phyloP scores from a whole-genome alignment of 1,139 yeast genomes.

The Geotrichum siamense region DNA sequence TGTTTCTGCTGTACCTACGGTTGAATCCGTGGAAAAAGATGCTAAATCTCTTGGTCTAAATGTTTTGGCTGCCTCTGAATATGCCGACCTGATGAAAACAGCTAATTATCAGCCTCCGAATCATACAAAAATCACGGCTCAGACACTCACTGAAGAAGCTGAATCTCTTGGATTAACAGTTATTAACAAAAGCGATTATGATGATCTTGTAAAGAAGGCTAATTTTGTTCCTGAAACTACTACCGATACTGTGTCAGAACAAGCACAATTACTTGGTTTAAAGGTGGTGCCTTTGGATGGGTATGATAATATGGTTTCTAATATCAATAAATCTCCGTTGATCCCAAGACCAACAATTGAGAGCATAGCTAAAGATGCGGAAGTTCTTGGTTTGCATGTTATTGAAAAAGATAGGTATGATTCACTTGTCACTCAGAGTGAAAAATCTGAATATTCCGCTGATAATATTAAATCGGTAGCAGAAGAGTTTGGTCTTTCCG shows the following conservation, averaged over 20 bases:
- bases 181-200: conserved; percentile 14
- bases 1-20: conserved; percentile 3
- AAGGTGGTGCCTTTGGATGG: conserved; percentile 25
- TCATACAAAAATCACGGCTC: neutral
- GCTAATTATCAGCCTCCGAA: neutral
- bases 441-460: conserved; percentile 18
- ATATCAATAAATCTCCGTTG: conserved; percentile 22
- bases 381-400: conserved; percentile 5
- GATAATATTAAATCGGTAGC: conserved; percentile 17
- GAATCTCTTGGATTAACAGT: conserved; percentile 12
- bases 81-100: conserved; percentile 25
- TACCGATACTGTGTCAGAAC: conserved; percentile 16
- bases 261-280: conserved; percentile 8
- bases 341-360: conserved; percentile 20
- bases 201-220: neutral
- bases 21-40: conserved; percentile 16
- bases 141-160: conserved; percentile 7
- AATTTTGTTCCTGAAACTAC: conserved; percentile 24
- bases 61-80: conserved; percentile 29
- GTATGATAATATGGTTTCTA: conserved; percentile 32
- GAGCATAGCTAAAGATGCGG: conserved; percentile 13
- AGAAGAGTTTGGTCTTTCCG: conserved; percentile 1
- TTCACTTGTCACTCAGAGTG: conserved; percentile 16
- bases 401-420: conserved; percentile 7
- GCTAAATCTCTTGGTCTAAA: conserved; percentile 11